Base-by-base conservation (phyloP, 208 protist genomes). In the Leptomonas seymouri region DNA sequence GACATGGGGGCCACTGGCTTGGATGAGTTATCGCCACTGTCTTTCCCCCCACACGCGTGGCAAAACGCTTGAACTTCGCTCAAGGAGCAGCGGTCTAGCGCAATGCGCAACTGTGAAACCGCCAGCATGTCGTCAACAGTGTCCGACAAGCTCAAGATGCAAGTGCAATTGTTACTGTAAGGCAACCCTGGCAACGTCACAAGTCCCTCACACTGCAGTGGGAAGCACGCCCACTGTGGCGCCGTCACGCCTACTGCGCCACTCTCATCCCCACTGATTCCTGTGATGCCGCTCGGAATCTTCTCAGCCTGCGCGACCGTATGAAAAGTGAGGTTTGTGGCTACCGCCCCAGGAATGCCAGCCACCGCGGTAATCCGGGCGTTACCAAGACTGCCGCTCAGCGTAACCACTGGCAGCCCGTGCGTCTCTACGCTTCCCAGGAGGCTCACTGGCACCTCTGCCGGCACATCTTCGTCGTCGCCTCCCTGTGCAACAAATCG, bases 371-470 rank as follows among this genome's bases (percentile, higher is more conserved):
- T 34, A 16, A 77, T 36, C 36, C 64, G 63, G 0, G 28, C 30
- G 58, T 61, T 71, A 44, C 71, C 64, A 20, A 77, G 62, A 31
- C 25, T 50, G 31, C 71, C 71, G 20, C 65, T 56, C 44, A 77
- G 41, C 31, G 15, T 21, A n/a, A 77, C 31, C 20, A 77, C 36
- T 14, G 71, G 71, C 46, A 77, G 58, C 7, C 64, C 71, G 18
- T 56, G 50, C 36, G 12, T 44, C 42, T 71, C 64, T n/a, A 70
- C 58, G 25, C 8, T 28, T 15, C 71, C 71, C 21, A 71, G 46
- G 48, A 77, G 34, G 23, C 64, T 71, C 50, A 77, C 51, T 25
- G 71, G 64, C 42, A 77, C 64, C 27, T 58, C 42, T 7, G 46
- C 39, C 20, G 45, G 36, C 23, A 50, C 48, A 2, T 42, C 23